These are phyloP conservation scores for Trypanosoma rangeli DNA, from an alignment of 208 protist genomes.

Conservation along the genomic window DNA sequence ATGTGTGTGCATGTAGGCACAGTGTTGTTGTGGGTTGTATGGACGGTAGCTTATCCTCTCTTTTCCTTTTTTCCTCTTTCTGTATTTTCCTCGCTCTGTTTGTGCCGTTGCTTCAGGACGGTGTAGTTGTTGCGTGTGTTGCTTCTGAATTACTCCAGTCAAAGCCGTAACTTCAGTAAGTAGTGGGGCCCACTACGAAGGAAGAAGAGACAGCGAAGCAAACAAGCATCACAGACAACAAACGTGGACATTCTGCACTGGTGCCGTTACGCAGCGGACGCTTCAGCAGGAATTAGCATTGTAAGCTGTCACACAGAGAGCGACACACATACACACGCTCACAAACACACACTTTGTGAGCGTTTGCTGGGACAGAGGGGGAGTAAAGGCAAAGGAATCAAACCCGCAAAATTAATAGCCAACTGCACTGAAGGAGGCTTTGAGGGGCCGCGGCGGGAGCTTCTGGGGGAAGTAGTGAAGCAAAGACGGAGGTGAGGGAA, in stretches of 20 bases:
- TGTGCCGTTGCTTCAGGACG: background rate
- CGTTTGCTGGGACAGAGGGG: too few relatives aligned
- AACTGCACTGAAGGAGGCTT: too few relatives aligned
- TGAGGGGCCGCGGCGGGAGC: too few relatives aligned
- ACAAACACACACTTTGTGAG: too few relatives aligned
- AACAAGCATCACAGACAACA: background rate
- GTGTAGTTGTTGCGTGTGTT: background rate
- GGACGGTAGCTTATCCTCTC: background rate
- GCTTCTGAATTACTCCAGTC: background rate
- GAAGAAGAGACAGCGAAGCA: background rate
- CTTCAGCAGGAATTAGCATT: too few relatives aligned
- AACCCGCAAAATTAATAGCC: too few relatives aligned
- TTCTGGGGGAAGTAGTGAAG: background rate
- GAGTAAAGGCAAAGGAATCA: too few relatives aligned
- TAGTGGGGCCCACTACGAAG: background rate
- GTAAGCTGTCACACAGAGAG: too few relatives aligned
- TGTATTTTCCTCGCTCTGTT: conserved; percentile 10
- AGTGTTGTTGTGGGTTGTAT: background rate
- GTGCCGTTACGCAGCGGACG: too few relatives aligned
- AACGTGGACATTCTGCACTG: background rate
- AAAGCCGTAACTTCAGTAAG: background rate
- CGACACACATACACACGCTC: too few relatives aligned
- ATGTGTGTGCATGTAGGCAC: background rate
- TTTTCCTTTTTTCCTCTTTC: conserved; percentile 11
- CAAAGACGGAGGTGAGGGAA: background rate